Conservation (phyloP, 345 rosid genomes). For the Lumnitzera littorea region DNA sequence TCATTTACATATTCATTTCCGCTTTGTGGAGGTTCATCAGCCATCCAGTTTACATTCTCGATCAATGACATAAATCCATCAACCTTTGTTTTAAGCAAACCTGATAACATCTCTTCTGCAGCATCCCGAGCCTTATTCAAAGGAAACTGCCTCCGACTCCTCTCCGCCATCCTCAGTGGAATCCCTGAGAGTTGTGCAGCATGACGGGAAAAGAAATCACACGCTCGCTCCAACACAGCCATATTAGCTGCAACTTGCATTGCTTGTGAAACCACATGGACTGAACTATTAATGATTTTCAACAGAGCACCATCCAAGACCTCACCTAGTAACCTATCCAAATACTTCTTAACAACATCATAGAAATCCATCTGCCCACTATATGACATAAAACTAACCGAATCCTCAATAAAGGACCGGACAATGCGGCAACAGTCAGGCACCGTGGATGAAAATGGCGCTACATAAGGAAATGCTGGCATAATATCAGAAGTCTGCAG, state of each 20-base stretch:
- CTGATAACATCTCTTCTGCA: conserved; percentile 85
- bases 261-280: conserved; percentile 88
- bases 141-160: conserved; percentile 91
- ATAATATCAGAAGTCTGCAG: conserved; percentile 78
- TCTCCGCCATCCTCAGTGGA: conserved; percentile 91
- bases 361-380: conserved; percentile 95
- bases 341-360: conserved; percentile 83
- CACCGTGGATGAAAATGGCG: conserved; percentile 89
- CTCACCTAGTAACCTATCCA: conserved; percentile 81
- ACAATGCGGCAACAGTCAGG: conserved; percentile 97
- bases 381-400: conserved; percentile 90
- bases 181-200: conserved; percentile 95
- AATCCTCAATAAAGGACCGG: conserved; percentile 89
- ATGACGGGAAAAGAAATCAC: conserved; percentile 91
- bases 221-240: conserved; percentile 95
- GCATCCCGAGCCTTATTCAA: conserved; percentile 75
- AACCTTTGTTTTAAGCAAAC: conserved; percentile 81
- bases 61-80: conserved; percentile 86
- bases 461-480: conserved; percentile 87
- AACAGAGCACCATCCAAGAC: conserved; percentile 79
- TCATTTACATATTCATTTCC: conserved; percentile 97
- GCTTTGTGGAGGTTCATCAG: conserved; percentile 65
- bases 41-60: conserved; percentile 95
- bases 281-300: conserved; percentile 69
- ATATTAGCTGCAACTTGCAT: conserved; percentile 98